These are phyloP conservation scores for Asterionellopsis glacialis DNA, from an alignment of 108 stramenopile genomes.

Conservation along the genomic window DNA sequence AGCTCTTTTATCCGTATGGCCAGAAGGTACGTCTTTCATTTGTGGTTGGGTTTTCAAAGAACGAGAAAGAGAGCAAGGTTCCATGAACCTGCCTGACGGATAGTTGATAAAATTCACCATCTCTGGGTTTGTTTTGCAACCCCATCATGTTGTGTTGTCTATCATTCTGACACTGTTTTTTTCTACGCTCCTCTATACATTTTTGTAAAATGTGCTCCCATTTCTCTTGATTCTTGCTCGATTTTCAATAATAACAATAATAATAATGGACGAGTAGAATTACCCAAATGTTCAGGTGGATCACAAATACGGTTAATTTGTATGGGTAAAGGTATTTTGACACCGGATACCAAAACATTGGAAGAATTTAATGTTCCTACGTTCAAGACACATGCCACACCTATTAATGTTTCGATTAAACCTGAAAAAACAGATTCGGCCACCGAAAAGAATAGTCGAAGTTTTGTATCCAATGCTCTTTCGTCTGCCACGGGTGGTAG, in stretches of 20 bases:
- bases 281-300: constrained; percentile 58
- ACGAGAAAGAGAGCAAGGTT: constrained; percentile 1
- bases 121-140: no score
- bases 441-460: neutral
- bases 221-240: no score
- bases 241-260: no score
- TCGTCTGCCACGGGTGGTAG: neutral
- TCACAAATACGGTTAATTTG: constrained; percentile 74
- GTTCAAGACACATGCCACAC: constrained; percentile 87
- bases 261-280: no score
- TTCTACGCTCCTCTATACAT: no score
- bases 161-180: neutral
- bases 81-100: no score
- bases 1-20: constrained; percentile 77
- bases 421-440: constrained; percentile 29
- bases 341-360: constrained; percentile 72
- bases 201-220: no score
- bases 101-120: no score
- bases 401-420: constrained; percentile 74
- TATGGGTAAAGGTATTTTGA: constrained; percentile 86
- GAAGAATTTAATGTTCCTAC: constrained; percentile 63
- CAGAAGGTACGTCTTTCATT: constrained; percentile 56
- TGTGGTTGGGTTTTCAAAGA: neutral
- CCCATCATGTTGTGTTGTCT: constrained; percentile 2
- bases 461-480: neutral